Conservation (phyloP, 2,329 filamentous ascomycete genomes). For the Davidsoniella neocaledoniae region DNA sequence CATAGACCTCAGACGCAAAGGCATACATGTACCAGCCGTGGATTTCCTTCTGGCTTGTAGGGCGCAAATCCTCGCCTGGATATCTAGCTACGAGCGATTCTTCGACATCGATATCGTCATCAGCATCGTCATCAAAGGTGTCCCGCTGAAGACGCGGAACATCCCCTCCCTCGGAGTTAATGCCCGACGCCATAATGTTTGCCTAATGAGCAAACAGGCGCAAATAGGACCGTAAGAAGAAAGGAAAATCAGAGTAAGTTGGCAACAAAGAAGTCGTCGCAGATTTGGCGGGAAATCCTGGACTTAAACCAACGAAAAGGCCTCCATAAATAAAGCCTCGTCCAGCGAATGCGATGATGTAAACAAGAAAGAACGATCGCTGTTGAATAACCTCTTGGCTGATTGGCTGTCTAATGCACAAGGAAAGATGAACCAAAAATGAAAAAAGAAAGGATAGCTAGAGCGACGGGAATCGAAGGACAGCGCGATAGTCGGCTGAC, state of each 20-base stretch:
- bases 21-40: constrained; percentile 91
- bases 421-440: too few relatives aligned
- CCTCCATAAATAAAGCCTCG: too few relatives aligned
- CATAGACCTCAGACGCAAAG: constrained; percentile 92
- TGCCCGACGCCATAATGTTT: too few relatives aligned
- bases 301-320: background rate
- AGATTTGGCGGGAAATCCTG: background rate
- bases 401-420: too few relatives aligned
- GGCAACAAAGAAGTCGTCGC: too few relatives aligned
- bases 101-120: background rate
- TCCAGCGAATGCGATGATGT: background rate
- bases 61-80: constrained; percentile 69
- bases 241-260: background rate
- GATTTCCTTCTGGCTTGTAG: constrained; percentile 75
- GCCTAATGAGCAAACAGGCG: background rate
- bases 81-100: constrained; percentile 34
- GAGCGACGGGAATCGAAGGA: too few relatives aligned
- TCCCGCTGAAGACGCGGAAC: background rate
- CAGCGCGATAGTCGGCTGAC: too few relatives aligned
- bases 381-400: background rate
- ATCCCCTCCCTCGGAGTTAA: background rate
- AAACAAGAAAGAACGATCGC: background rate
- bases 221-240: background rate
- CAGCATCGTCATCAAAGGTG: background rate
- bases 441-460: too few relatives aligned